Base-by-base conservation (phyloP, 768 basidiomycete species). In the Suillus placidus region DNA sequence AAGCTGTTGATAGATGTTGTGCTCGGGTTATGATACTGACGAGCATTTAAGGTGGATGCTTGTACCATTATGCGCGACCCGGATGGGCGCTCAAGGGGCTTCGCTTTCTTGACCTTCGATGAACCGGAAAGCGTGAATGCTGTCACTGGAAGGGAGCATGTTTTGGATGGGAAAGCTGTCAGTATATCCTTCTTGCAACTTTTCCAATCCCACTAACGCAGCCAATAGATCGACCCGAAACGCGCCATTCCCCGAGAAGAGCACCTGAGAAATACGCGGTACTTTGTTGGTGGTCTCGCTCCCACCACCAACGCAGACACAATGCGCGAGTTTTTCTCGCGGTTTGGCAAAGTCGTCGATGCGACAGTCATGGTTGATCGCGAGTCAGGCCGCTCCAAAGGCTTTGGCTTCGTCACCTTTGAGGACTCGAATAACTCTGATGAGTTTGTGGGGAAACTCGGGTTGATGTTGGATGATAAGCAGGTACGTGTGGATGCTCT, bases 11-110 rank as follows among this genome's bases (percentile, higher is more conserved):
- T 30, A 26, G 8, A 42, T 42, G 40, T 40, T 42, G 16, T 32
- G 10, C 18, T 42, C 40, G 58, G 40, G 38, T 7, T 60, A 60
- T 60, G 62, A 60, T 64, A 54, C 68, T 76, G 65, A 72, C 38
- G 2, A 60, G 32, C 64, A 65, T 52, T 56, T 64, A 84, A 87
- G 80, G 88, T 94, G 74, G 90, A 91, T 71, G 88, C 91, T 26
- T 91, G 88, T 68, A 93, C 90, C 7, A 93, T 94, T 73, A 94
- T 94, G 92, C 88, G 92, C 66, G 93, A 94, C 76, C 84, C 87
- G 6, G 80, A 80, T 30, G 86, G 91, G 18, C 85, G 91, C 20
- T 94, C 93, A 30, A 81, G 92, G 68, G 93, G 93, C 1, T 94
- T 94, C 75, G 93, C 91, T 0, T 94, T 94, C 73, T 78, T 94